These are phyloP conservation scores for Candida alai DNA, from an alignment of 805 yeast species.

Conservation along the genomic window DNA sequence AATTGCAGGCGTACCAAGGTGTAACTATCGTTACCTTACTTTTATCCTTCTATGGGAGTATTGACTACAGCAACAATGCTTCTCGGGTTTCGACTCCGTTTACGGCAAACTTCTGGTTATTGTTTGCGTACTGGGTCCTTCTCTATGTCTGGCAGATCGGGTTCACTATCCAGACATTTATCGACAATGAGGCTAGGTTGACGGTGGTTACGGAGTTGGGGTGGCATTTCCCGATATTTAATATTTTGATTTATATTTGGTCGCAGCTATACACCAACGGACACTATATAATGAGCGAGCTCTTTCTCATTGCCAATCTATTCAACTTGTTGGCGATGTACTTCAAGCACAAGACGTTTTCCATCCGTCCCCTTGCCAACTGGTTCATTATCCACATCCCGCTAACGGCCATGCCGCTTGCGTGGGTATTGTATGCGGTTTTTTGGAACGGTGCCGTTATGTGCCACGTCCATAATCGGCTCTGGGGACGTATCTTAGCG, in stretches of 20 bases:
- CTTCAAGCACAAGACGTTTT: slow-evolving; percentile 56
- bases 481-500: slow-evolving; percentile 65
- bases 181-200: slow-evolving; percentile 19
- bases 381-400: slow-evolving; percentile 65
- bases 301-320: slow-evolving; percentile 57
- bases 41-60: slow-evolving; percentile 52
- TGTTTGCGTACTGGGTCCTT: slow-evolving; percentile 56
- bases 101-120: slow-evolving; percentile 49
- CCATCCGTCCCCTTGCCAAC: slow-evolving; percentile 46
- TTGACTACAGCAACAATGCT: slow-evolving; percentile 26
- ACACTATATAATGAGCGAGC: slow-evolving; percentile 56
- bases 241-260: slow-evolving; percentile 62
- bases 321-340: slow-evolving; percentile 54
- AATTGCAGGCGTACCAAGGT: slow-evolving; percentile 30
- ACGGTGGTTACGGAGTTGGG: slow-evolving; percentile 34
- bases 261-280: slow-evolving; percentile 53
- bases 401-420: slow-evolving; percentile 63
- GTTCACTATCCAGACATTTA: slow-evolving; percentile 45
- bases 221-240: slow-evolving; percentile 61
- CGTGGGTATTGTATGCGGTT: slow-evolving; percentile 69
- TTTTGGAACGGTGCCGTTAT: slow-evolving; percentile 86
- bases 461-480: slow-evolving; percentile 54
- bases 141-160: slow-evolving; percentile 49
- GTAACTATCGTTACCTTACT: slow-evolving; percentile 51
- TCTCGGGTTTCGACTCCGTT: slow-evolving; percentile 67